Base-by-base conservation (phyloP, 441 rosid genomes). In the Euphorbia celastroides region DNA sequence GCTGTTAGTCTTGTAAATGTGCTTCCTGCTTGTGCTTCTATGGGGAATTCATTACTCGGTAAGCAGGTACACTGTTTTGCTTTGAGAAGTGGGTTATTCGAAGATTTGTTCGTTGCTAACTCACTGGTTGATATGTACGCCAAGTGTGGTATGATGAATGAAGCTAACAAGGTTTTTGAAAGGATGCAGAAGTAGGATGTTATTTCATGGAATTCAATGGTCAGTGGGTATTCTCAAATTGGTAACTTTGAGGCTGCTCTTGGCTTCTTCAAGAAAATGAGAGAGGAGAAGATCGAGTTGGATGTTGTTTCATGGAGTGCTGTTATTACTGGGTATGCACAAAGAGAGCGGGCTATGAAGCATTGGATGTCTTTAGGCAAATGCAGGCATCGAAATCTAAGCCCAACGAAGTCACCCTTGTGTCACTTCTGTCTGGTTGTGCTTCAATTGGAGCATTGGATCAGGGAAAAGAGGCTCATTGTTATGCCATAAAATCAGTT, bases 201-300 rank as follows among this genome's bases (percentile, higher is more conserved):
- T 19, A 89, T 93, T 69, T 87, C 98, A 25, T 93, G 98, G 98
- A 93, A 93, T 72, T 75, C 88, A n/a, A 84, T 90, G 96, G 96
- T 90, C 56, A 81, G 89, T 25, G 97, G 90, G 55, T 92, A 80
- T 75, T 87, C 97, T 23, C 92, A 82, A 76, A 72, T 65, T 42
- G 97, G 94, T 20, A 75, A 77, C 68, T 88, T 85, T 30, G 86
- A 86, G 17, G 87, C 86, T 65, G 96, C 91, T 66, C 75, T 90
- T 63, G 76, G 65, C 38, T 38, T 90, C 38, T 79, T 87, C 32
- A 77, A 87, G 77, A 78, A 77, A 76, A 93, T 93, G 98, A 78
- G 59, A 66, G 79, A 79, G 70, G 86, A 81, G 51, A 80, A 84
- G 7, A 77, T 86, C 34, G 80, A 82, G 63, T 75, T 74, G 79